phyloP scores from a whole-genome alignment of 768 basidiomycete genomes.

The Lactarius trivialis region DNA sequence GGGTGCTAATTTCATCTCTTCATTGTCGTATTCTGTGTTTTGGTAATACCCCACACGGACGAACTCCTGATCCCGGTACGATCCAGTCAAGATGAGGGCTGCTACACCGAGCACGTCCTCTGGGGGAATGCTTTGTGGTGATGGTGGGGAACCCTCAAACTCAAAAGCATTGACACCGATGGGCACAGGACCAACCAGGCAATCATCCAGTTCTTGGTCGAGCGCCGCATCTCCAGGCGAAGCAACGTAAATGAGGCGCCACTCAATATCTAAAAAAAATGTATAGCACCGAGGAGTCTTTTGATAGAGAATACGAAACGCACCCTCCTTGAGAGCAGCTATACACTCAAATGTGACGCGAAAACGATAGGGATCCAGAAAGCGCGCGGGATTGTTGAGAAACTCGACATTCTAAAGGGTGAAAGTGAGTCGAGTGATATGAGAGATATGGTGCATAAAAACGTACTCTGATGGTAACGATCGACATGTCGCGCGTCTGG shows the following conservation, averaged over 20 bases:
- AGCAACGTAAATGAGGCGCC: conserved; percentile 96
- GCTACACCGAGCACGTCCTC: conserved; percentile 95
- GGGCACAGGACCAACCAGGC: conserved; percentile 95
- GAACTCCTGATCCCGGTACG: conserved; percentile 95
- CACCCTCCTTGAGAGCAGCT: conserved; percentile 82
- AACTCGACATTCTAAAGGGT: conserved; percentile 72
- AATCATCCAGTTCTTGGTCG: conserved; percentile 97
- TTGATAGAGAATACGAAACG: conserved; percentile 18
- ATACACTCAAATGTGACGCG: conserved; percentile 98
- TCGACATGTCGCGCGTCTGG: conserved; percentile 17
- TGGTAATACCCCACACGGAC: conserved; percentile 99
- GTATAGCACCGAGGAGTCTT: background rate
- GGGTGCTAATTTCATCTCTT: conserved; percentile 76
- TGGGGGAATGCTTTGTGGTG: conserved; percentile 75
- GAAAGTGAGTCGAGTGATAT: background rate
- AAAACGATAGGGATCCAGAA: conserved; percentile 86
- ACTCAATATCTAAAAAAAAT: conserved; percentile 74
- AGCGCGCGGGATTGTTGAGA: conserved; percentile 88
- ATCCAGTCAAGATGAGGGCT: conserved; percentile 93
- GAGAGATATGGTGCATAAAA: background rate
- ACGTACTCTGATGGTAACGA: conserved; percentile 24
- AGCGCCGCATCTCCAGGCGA: conserved; percentile 85
- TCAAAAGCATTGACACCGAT: conserved; percentile 97
- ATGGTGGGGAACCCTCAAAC: conserved; percentile 83
- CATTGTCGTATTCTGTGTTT: conserved; percentile 96